Percentiles rank a stretch among this genome's conserved stretches.
Evolutionary conservation across 805 yeast genomes (phyloP).

Genomic region (Barnettozyma populi): DNA sequence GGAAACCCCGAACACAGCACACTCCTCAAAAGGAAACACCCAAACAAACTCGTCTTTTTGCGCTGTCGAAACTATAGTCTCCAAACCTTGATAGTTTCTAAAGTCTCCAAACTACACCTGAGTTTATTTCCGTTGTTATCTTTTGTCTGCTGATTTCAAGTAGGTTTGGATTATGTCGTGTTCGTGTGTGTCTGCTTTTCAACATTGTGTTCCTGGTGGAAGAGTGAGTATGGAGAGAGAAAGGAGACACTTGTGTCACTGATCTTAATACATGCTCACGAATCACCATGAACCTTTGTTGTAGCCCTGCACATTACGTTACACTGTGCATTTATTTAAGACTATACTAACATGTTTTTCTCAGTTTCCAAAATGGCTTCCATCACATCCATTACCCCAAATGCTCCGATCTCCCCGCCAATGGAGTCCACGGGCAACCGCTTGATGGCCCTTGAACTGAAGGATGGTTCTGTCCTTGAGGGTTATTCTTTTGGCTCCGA

Average conservation of each 20-base stretch:
- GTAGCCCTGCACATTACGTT: not conserved
- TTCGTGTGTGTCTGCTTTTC: not conserved
- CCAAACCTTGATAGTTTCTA: conserved; percentile 6
- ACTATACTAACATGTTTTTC: not conserved
- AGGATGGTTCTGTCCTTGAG: conserved; percentile 79
- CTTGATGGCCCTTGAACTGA: conserved; percentile 81
- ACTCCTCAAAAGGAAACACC: conserved; percentile 2
- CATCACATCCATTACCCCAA: conserved; percentile 31
- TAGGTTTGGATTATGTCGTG: not conserved
- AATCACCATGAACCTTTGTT: not conserved
- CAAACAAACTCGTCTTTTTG: not conserved
- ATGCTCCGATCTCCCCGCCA: conserved; percentile 87
- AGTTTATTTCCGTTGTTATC: not conserved
- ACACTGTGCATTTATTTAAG: not conserved
- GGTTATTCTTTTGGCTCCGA: conserved; percentile 98
- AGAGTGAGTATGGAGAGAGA: conserved; percentile 10
- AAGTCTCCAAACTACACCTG: not conserved
- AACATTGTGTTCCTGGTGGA: not conserved
- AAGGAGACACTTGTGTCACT: not conserved
- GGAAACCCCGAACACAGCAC: conserved; percentile 3
- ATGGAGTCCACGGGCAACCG: conserved; percentile 79
- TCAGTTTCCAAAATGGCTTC: conserved; percentile 9
- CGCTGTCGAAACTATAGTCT: conserved; percentile 8
- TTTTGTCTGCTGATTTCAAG: conserved; percentile 1
- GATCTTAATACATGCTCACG: conserved; percentile 1